Conservation (phyloP, 83 land plant genomes). For the Picea mariana region DNA sequence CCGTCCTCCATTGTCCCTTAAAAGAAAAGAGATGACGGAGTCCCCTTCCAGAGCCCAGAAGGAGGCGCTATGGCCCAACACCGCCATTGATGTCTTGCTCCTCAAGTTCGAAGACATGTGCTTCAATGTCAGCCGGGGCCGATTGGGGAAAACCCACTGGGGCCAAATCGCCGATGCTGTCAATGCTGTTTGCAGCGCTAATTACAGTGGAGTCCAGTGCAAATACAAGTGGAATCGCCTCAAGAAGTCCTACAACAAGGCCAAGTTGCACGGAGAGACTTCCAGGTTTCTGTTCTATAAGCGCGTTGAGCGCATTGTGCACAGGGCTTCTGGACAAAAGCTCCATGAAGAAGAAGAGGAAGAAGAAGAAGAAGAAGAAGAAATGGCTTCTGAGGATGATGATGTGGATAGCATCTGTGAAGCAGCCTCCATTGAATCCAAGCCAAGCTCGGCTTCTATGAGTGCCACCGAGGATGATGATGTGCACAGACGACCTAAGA, state of each 20-base stretch:
- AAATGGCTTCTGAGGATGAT: constrained; percentile 7
- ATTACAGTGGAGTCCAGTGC: constrained; percentile 15
- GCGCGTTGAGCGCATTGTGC: constrained; percentile 13
- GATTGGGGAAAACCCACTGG: constrained; percentile 14
- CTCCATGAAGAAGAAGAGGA: constrained; percentile 11
- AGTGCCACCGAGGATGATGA: constrained; percentile 14
- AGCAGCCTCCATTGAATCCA: constrained; percentile 16
- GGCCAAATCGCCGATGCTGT: constrained; percentile 3
- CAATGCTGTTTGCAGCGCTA: constrained; percentile 2
- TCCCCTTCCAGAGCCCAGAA: neutral
- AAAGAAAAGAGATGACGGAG: neutral
- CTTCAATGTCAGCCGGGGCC: neutral
- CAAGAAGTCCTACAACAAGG: constrained; percentile 16
- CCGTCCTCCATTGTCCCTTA: neutral
- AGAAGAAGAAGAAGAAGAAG: constrained; percentile 6
- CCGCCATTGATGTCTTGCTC: constrained; percentile 2
- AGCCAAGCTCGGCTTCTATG: constrained; percentile 12
- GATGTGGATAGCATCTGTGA: constrained; percentile 15
- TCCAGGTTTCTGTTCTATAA: constrained; percentile 10
- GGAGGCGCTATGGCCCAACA: constrained; percentile 13
- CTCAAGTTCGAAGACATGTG: constrained; percentile 11
- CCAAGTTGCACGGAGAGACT: constrained; percentile 10
- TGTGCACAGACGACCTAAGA: neutral
- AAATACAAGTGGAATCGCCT: constrained; percentile 17
- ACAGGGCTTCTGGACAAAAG: constrained; percentile 14